Evolutionary conservation across 2,329 filamentous ascomycete genomes (phyloP).

Genomic region (Juglanconis sp.): DNA sequence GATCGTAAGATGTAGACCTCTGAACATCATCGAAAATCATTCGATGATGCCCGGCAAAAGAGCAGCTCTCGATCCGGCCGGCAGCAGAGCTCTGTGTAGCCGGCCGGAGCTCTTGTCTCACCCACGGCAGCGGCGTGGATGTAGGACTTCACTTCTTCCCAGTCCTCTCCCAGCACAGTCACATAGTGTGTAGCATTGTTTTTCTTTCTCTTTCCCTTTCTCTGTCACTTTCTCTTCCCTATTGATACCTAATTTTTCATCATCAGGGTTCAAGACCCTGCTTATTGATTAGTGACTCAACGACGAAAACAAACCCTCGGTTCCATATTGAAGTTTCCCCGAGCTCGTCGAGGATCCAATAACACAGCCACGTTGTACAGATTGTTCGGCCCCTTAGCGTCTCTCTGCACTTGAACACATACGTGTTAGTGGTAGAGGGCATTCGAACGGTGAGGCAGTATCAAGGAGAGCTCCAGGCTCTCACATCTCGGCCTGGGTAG

Average conservation of each 20-base stretch:
- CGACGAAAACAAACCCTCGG: background rate
- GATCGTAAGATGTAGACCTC: background rate
- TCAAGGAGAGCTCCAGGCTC: background rate
- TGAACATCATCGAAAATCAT: background rate
- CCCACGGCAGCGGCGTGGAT: background rate
- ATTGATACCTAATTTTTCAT: no score
- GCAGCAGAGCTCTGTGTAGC: background rate
- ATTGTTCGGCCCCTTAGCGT: no score
- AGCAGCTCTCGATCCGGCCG: background rate
- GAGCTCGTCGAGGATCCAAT: background rate
- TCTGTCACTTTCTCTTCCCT: background rate
- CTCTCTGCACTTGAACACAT: no score
- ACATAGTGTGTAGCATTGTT: background rate
- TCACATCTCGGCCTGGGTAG: background rate
- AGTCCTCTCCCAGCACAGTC: background rate
- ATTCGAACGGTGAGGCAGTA: no score
- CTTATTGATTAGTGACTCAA: background rate
- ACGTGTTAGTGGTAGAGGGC: no score
- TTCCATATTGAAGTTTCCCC: background rate
- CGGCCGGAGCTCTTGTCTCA: background rate
- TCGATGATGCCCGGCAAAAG: conserved; percentile 8
- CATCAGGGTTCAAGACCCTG: background rate
- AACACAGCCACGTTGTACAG: background rate
- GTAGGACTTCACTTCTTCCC: background rate
- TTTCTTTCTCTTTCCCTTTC: background rate